Evolutionary conservation across 495 filamentous ascomycete genomes (phyloP).

Genomic region (Penicillium cataractarum): DNA sequence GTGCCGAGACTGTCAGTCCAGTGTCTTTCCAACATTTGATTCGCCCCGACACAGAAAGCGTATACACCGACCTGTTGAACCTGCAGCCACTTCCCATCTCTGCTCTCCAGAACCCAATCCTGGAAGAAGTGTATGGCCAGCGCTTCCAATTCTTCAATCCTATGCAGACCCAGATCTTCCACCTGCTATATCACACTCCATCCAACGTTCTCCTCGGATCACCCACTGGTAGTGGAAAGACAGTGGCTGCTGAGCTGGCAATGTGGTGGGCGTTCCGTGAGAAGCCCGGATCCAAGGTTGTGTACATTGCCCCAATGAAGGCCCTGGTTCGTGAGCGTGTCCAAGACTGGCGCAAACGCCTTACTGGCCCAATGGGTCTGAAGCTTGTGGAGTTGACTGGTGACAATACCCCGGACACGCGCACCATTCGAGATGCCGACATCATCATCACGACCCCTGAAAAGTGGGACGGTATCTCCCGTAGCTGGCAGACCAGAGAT

Average conservation of each 20-base stretch:
- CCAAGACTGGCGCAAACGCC: constrained; percentile 85
- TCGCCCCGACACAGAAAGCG: constrained; percentile 92
- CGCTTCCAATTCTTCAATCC: constrained; percentile 97
- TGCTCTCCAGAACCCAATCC: constrained; percentile 81
- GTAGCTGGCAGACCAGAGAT: constrained; percentile 95
- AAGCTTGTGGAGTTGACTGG: constrained; percentile 96
- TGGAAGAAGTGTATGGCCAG: constrained; percentile 86
- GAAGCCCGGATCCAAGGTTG: constrained; percentile 93
- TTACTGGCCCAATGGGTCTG: constrained; percentile 83
- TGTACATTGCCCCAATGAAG: constrained; percentile 99
- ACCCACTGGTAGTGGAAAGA: constrained; percentile 96
- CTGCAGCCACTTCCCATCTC: constrained; percentile 87
- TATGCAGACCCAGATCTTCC: constrained; percentile 99
- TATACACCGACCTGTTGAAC: constrained; percentile 92
- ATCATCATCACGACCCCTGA: constrained; percentile 98
- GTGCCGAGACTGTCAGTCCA: constrained; percentile 92
- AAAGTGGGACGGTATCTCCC: constrained; percentile 99
- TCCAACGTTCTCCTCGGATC: constrained; percentile 96
- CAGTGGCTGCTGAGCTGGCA: constrained; percentile 91
- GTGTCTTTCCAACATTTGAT: constrained; percentile 98
- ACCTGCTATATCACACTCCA: constrained; percentile 87
- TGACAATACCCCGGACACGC: constrained; percentile 96
- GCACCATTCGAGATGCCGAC: constrained; percentile 91
- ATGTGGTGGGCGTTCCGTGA: constrained; percentile 99
- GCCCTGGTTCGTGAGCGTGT: constrained; percentile 96